Percentiles rank a stretch among this genome's conserved stretches.
phyloP scores from a whole-genome alignment of 2,329 filamentous ascomycete species.

The Calonectria crousiana region DNA sequence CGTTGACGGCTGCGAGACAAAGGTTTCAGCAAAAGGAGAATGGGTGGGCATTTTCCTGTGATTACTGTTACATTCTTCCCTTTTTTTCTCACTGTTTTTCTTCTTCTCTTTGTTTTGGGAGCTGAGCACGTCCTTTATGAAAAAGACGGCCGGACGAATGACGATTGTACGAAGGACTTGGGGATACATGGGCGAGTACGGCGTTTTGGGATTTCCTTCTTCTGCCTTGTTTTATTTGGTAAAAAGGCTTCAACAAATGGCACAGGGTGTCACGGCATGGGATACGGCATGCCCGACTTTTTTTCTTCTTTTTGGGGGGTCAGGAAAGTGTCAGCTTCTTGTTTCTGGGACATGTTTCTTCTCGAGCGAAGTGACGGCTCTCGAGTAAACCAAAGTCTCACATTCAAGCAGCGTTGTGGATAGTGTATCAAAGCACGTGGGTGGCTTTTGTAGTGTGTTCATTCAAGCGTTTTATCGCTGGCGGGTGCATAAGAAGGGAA shows the following conservation, averaged over 20 bases:
- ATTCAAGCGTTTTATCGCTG: neutral
- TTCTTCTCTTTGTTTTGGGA: neutral
- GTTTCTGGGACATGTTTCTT: neutral
- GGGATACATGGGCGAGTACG: neutral
- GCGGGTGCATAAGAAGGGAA: neutral
- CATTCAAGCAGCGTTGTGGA: neutral
- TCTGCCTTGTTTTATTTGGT: neutral
- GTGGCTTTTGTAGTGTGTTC: neutral
- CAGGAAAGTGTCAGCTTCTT: neutral
- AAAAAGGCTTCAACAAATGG: neutral
- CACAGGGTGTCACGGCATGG: neutral
- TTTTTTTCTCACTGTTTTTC: neutral
- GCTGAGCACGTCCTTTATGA: neutral
- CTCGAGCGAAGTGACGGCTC: neutral
- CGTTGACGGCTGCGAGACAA: slow-evolving; percentile 68
- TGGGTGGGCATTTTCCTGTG: slow-evolving; percentile 74
- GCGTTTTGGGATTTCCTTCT: neutral
- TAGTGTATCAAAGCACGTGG: neutral
- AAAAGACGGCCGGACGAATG: neutral
- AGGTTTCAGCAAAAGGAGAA: slow-evolving; percentile 65
- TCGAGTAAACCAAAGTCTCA: neutral
- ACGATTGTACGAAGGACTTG: neutral
- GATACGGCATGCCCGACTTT: neutral
- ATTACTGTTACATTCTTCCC: slow-evolving; percentile 26
- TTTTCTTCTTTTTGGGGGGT: neutral